Percentiles rank a stretch among this genome's conserved stretches.
Conservation (phyloP, 1,139 yeast genomes). For the Arxiozyma telluris region DNA sequence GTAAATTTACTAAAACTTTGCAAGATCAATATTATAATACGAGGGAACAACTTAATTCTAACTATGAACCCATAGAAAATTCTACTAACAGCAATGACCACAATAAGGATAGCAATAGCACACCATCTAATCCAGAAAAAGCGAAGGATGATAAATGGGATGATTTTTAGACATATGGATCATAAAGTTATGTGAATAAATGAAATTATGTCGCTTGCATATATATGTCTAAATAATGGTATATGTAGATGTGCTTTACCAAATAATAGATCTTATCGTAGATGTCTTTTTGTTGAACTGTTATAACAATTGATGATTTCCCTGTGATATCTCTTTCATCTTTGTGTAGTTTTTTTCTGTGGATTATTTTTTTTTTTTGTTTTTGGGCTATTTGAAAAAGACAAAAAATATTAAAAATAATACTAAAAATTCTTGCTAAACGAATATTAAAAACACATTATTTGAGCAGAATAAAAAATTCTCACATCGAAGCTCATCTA, state of each 20-base stretch:
- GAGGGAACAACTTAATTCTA: not conserved
- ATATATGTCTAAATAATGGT: no score
- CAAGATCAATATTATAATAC: constrained; percentile 23
- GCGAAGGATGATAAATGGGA: constrained; percentile 5
- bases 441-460: no score
- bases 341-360: no score
- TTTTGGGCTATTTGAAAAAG: no score
- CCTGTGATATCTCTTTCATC: not conserved
- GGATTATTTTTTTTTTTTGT: no score
- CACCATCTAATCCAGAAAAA: not conserved
- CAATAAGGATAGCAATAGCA: not conserved
- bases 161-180: constrained; percentile 1
- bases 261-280: not conserved
- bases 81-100: not conserved
- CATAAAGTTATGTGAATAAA: no score
- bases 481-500: no score
- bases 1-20: constrained; percentile 46
- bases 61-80: not conserved
- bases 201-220: not conserved
- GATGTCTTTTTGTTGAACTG: not conserved
- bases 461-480: no score
- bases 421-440: no score
- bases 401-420: no score
- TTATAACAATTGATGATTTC: not conserved
- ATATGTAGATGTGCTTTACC: not conserved